A percentile compares a stretch with the other conserved stretches of the same genome.
Evolutionary conservation across 768 basidiomycete genomes (phyloP).

Genomic region (Boletellus sp.): DNA sequence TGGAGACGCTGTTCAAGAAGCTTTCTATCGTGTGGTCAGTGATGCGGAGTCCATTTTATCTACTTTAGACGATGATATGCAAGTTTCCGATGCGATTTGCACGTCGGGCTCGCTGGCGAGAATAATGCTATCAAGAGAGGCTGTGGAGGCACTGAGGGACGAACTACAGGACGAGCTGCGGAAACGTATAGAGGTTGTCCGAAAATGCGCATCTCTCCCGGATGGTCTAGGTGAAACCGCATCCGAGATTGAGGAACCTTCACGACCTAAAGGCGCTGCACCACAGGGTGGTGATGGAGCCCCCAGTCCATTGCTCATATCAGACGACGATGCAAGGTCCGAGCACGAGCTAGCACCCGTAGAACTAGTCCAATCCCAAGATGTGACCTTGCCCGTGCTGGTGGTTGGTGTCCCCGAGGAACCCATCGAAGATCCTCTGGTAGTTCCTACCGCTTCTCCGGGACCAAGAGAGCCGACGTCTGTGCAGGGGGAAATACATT

Average conservation of each 20-base stretch:
- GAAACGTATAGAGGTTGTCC: conserved; percentile 39
- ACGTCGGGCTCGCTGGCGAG: conserved; percentile 51
- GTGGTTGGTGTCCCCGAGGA: conserved; percentile 2
- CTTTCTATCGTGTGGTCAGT: conserved; percentile 32
- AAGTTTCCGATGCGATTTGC: conserved; percentile 13
- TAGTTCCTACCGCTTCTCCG: not conserved
- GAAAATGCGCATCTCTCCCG: not conserved
- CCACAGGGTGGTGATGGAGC: not conserved
- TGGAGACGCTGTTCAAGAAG: conserved; percentile 17
- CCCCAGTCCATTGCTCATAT: not conserved
- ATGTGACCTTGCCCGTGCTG: not conserved
- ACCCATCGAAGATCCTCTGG: conserved; percentile 10
- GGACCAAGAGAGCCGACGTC: not conserved
- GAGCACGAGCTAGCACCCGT: not conserved
- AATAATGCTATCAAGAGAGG: conserved; percentile 45
- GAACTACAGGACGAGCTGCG: conserved; percentile 58
- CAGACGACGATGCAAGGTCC: not conserved
- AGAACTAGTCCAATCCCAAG: not conserved
- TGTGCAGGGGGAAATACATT: not conserved
- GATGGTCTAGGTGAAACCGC: not conserved
- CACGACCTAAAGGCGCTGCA: not conserved
- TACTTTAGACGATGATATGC: conserved; percentile 33
- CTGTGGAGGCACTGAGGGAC: conserved; percentile 48
- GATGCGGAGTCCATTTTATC: conserved; percentile 35
- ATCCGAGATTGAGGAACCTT: not conserved